Conservation (phyloP, 2,329 filamentous ascomycete species). For the Penicillium palitans region DNA sequence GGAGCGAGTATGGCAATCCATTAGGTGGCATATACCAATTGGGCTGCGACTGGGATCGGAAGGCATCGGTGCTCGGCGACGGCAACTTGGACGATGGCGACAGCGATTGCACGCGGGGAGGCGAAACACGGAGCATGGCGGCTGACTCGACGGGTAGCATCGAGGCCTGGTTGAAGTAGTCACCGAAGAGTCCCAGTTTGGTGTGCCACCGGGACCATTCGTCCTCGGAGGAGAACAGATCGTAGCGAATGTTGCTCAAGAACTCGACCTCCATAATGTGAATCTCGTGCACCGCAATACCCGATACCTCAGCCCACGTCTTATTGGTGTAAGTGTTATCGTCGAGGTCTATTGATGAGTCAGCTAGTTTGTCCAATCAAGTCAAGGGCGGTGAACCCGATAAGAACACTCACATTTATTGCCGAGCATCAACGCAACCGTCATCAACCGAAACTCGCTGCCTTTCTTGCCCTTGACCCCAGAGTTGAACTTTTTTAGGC, state of each 20-base stretch:
- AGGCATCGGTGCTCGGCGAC: conserved; percentile 39
- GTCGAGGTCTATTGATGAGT: conserved; percentile 67
- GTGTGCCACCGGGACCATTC: conserved; percentile 87
- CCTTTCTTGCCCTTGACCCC: conserved; percentile 86
- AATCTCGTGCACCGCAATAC: conserved; percentile 89
- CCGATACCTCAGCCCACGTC: conserved; percentile 97
- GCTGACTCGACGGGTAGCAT: conserved; percentile 44
- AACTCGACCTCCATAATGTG: conserved; percentile 99
- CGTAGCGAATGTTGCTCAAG: conserved; percentile 96
- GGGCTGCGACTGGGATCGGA: conserved; percentile 27
- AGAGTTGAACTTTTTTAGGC: conserved; percentile 86
- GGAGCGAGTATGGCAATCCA: conserved; percentile 26
- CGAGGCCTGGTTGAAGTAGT: conserved; percentile 74
- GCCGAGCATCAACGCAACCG: conserved; percentile 93
- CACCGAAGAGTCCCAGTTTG: conserved; percentile 77
- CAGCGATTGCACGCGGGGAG: conserved; percentile 32
- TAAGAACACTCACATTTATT: conserved; percentile 75
- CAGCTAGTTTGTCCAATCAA: conserved; percentile 16
- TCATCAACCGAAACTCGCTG: conserved; percentile 89
- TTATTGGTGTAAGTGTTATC: conserved; percentile 99
- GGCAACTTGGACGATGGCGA: conserved; percentile 41
- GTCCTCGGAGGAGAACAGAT: conserved; percentile 77
- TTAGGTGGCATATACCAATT: conserved; percentile 32
- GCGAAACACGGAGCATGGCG: conserved; percentile 36
- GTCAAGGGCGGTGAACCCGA: conserved; percentile 20